Base-by-base conservation (phyloP, 257 asterid species). In the Buddleja alternifolia region DNA sequence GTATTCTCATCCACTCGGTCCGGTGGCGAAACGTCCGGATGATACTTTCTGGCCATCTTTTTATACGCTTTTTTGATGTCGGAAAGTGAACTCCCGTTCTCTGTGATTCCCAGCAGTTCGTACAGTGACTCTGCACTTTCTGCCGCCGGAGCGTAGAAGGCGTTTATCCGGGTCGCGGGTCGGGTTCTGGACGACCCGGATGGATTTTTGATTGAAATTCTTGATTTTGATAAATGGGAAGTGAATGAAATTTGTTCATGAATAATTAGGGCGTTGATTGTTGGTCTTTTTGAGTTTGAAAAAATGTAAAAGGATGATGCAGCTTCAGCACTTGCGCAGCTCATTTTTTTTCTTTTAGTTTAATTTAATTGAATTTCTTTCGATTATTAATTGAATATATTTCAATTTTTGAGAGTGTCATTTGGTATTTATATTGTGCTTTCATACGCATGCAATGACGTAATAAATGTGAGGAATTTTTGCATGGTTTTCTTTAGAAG, bases 11-110 rank as follows among this genome's bases (percentile, higher is more conserved):
- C 87, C 59, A 79, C 81, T 20, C 83, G 29, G 7, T 79, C 91
- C 79, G 84, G 84, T n/a, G 89, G 88, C 2, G 95, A 83, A 25
- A 83, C 86, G 65, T 87, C 91, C 10, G 95, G 95, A 55, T 87
- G 91, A 59, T 83, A 85, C 73, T 75, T 77, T 66, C 84, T 67
- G 2, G 91, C 91, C 80, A 81, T 77, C 25, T 73, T 55, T 16
- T 81, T 87, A 67, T 84, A 87, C 67, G 91, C 89, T 55, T 73
- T 81, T 24, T 87, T 87, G 0, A 87, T 85, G n/a, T 87, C 91
- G 5, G 81, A 52, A 8, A 68, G 3, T 8, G 80, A 65, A 16
- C 72, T 67, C 4, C 77, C 87, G 7, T 47, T 76, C 25, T 77
- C 90, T 8, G 79, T 23, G 5, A 86, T 75, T 32, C 88, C 93